Evolutionary conservation across 164 flowering plant species (phyloP), one percentile per base, ranked within the genome.

Genomic region (Litsea cubeba): DNA sequence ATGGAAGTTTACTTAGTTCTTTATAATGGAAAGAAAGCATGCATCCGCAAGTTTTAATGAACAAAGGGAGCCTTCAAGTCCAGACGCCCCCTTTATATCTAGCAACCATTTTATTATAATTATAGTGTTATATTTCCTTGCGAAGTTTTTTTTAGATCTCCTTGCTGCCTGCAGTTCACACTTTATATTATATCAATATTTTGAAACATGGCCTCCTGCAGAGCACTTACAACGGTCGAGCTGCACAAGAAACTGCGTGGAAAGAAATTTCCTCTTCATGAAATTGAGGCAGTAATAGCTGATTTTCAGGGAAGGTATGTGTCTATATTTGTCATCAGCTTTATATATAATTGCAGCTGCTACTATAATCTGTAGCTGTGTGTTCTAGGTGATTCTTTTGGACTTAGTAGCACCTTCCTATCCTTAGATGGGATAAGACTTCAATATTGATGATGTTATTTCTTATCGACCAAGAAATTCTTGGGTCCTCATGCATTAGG

Each of bases 211-310:
- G 10, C 54, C 24, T 70, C 23, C 35, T 78, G 72, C 84, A 94
- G 97, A 82, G 92, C 97, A 77, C 84, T 40, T 82, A 88, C 98
- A 70, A 86, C 85, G 54, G 75, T 79, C 63, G 97, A 92, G 85
- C 82, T 94, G 79, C 87, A 77, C 75, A 94, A 94, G 85, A 92
- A 92, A 79, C 79, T 94, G 68, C 79, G 12, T n/a, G 89, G 81
- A 57, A 92, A 84, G 82, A 84, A 71, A 71, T 82, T 87, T 79
- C 78, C 90, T 62, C 71, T 68, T 68, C 72, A 81, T 69, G 72
- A 79, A 49, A 72, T 88, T 60, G 87, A 94, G 26, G 81, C 72
- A 15, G 85, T 92, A 35, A 64, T 92, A 66, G 72, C 68, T 35
- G 86, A 90, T 77, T 87, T 92, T 68, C 80, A 79, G 75, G 78